phyloP scores from a whole-genome alignment of 1,139 yeast genomes.

The Candida sp. region DNA sequence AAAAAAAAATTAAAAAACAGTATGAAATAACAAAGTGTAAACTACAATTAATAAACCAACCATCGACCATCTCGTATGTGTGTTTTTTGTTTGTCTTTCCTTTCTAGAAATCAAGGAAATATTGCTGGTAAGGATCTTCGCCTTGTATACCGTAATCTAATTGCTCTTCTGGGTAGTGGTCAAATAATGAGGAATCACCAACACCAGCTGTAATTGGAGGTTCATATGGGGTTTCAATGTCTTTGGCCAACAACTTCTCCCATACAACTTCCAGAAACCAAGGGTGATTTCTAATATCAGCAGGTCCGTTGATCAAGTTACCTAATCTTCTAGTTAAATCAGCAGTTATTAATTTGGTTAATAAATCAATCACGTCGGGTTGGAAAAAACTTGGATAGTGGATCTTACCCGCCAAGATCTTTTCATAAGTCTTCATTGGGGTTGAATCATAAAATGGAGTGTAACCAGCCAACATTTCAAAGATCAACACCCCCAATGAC shows the following conservation, averaged over 20 bases:
- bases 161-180: slow-evolving; percentile 61
- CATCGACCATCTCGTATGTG: not conserved
- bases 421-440: slow-evolving; percentile 67
- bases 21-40: not conserved
- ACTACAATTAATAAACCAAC: not conserved
- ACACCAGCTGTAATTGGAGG: slow-evolving; percentile 67
- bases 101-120: slow-evolving; percentile 51
- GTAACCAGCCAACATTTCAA: slow-evolving; percentile 66
- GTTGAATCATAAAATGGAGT: slow-evolving; percentile 66
- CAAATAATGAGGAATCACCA: slow-evolving; percentile 67
- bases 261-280: slow-evolving; percentile 68
- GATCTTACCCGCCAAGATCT: slow-evolving; percentile 56
- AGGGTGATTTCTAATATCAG: slow-evolving; percentile 58
- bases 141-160: slow-evolving; percentile 57
- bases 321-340: slow-evolving; percentile 62
- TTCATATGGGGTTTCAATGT: slow-evolving; percentile 66
- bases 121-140: slow-evolving; percentile 53
- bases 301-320: slow-evolving; percentile 60
- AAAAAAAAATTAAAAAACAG: not conserved
- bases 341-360: slow-evolving; percentile 53
- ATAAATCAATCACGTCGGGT: slow-evolving; percentile 55
- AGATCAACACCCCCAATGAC: slow-evolving; percentile 63
- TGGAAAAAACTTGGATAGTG: slow-evolving; percentile 55
- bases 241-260: slow-evolving; percentile 60
- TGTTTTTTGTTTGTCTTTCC: not conserved